A percentile compares a stretch with the other conserved stretches of the same genome.
Evolutionary conservation across 2,329 filamentous ascomycete genomes (phyloP).

Genomic region (Stagonosporopsis tanaceti): DNA sequence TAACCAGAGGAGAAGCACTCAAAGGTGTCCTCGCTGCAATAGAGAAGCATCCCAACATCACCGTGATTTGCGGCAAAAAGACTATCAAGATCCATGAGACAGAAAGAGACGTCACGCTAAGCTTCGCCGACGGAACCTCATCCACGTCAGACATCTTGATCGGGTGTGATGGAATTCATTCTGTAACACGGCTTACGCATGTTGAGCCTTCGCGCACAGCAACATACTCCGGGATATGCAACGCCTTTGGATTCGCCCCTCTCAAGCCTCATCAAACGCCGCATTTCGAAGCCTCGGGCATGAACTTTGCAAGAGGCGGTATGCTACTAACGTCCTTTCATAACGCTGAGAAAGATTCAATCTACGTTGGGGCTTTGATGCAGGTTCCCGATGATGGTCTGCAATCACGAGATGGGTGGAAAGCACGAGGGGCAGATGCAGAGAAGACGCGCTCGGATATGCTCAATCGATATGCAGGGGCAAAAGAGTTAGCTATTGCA

Average conservation of each 20-base stretch:
- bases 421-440: conserved; percentile 53
- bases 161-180: conserved; percentile 64
- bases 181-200: conserved; percentile 53
- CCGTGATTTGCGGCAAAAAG: conserved; percentile 54
- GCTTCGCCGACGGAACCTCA: conserved; percentile 55
- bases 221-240: conserved; percentile 56
- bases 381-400: conserved; percentile 50
- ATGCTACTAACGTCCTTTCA: conserved; percentile 56
- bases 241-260: conserved; percentile 56
- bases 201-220: conserved; percentile 55
- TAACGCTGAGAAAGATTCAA: conserved; percentile 44
- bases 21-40: conserved; percentile 54
- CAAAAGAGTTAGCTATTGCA: conserved; percentile 46
- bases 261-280: conserved; percentile 2
- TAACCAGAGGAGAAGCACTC: conserved; percentile 54
- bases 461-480: conserved; percentile 50
- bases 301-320: conserved; percentile 56
- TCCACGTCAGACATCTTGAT: conserved; percentile 60
- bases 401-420: conserved; percentile 56
- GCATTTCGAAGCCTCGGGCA: conserved; percentile 52
- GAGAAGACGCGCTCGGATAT: conserved; percentile 54
- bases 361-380: conserved; percentile 57
- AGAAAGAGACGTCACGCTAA: conserved; percentile 52
- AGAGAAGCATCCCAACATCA: conserved; percentile 52
- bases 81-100: conserved; percentile 54